Base-by-base conservation (phyloP, 495 filamentous ascomycete genomes). In the Aspergillus nanangensis region DNA sequence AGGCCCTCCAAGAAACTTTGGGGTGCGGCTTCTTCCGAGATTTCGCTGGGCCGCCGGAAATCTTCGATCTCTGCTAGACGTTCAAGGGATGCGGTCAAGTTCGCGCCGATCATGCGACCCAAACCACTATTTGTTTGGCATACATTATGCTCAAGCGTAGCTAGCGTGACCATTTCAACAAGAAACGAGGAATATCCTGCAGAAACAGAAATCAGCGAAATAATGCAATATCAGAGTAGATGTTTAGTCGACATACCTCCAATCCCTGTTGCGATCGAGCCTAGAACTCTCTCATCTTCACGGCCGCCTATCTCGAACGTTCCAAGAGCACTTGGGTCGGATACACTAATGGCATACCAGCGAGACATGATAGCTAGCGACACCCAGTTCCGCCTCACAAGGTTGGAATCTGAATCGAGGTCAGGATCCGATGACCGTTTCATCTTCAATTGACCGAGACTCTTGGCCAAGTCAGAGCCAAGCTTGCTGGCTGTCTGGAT, bases 341-440 rank as follows among this genome's bases (percentile, higher is more conserved):
- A 80, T 1, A 79, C 83, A 53, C 80, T 83, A 32, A 83, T 73
- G 13, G 86, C 80, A 56, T 89, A 80, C 82, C 83, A 92, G 22
- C 87, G 79, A 44, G 88, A 82, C 46, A 95, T 65, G 54, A 87
- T 79, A 37, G 84, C 74, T 43, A 93, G 62, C 1, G 81, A 76
- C 65, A 84, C 87, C 86, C 87, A 95, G 38, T 79, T 79, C 29
- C 87, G 78, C 44, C 87, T 67, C 2, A 76, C 78, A 20, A 92
- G 72, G 22, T 82, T 82, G 40, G 85, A 80, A 41, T 87, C 82
- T 7, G 84, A 83, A 60, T 91, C 84, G 4, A 72, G 50, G 59
- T 90, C 85, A 3, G 60, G 58, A 40, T 71, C 61, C 8, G 65
- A 48, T 9, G 54, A 38, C 5, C 65, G 61, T 19, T 66, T 62